These are phyloP conservation scores for Quercus gilva DNA, from an alignment of 306 rosid species.

Conservation along the genomic window DNA sequence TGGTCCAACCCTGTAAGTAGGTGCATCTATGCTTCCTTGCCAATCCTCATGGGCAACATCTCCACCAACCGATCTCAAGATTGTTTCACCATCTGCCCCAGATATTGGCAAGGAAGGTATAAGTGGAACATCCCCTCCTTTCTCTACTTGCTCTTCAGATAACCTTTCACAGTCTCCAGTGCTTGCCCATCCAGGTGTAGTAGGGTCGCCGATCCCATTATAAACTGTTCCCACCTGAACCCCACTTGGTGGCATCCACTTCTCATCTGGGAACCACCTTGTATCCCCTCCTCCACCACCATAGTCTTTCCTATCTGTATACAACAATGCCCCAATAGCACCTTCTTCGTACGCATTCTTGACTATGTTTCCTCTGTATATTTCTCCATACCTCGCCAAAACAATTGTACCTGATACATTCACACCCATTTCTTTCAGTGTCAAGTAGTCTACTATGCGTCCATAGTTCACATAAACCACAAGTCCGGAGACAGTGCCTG, in stretches of 20 bases:
- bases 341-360: constrained; percentile 50
- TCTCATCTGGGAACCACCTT: constrained; percentile 56
- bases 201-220: constrained; percentile 56
- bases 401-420: constrained; percentile 47
- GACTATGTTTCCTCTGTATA: constrained; percentile 64
- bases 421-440: constrained; percentile 38
- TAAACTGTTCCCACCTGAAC: constrained; percentile 67
- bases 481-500: constrained; percentile 44
- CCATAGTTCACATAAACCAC: constrained; percentile 63
- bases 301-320: constrained; percentile 64
- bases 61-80: constrained; percentile 55
- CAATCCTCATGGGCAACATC: constrained; percentile 59
- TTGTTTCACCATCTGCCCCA: constrained; percentile 52
- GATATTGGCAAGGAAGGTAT: constrained; percentile 76
- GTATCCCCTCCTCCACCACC: constrained; percentile 45
- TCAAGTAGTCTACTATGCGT: constrained; percentile 50
- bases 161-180: constrained; percentile 54
- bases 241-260: constrained; percentile 80
- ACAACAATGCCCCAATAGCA: constrained; percentile 56
- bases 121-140: constrained; percentile 46
- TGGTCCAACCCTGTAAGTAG: constrained; percentile 59
- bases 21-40: constrained; percentile 64
- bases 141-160: constrained; percentile 43
- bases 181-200: constrained; percentile 78
- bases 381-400: constrained; percentile 53